Evolutionary conservation across 495 filamentous ascomycete genomes (phyloP).

Genomic region (Lasiosphaeria ovina): DNA sequence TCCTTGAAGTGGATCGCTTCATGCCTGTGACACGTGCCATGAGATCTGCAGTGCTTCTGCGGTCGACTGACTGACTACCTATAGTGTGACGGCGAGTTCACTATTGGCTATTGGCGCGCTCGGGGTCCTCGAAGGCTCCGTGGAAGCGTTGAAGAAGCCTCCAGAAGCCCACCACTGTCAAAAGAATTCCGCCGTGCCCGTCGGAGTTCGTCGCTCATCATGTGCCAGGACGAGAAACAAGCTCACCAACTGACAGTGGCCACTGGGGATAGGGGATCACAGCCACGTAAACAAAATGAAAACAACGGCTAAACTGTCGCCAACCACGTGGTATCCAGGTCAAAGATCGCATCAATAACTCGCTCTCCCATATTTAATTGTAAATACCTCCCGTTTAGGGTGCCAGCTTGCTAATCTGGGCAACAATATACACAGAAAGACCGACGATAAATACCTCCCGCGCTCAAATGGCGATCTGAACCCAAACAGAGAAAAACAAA

Average conservation of each 20-base stretch:
- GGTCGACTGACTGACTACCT: background rate
- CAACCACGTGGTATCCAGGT: too few relatives aligned
- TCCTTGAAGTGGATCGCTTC: background rate
- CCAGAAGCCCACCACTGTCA: background rate
- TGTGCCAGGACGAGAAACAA: background rate
- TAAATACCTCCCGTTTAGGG: background rate
- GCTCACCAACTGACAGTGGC: too few relatives aligned
- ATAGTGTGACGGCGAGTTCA: too few relatives aligned
- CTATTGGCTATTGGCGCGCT: background rate
- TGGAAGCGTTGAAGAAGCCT: background rate
- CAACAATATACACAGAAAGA: constrained; percentile 7
- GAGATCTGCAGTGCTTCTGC: background rate
- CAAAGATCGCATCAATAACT: background rate
- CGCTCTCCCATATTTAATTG: background rate
- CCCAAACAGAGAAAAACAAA: background rate
- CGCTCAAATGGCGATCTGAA: background rate
- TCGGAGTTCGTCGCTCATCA: background rate
- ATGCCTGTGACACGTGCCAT: constrained; percentile 6
- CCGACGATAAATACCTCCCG: background rate
- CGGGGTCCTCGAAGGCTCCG: background rate
- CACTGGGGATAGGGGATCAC: too few relatives aligned
- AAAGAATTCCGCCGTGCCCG: background rate
- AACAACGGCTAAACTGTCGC: too few relatives aligned
- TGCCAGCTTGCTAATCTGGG: constrained; percentile 1
- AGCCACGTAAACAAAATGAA: too few relatives aligned